Evolutionary conservation across 805 yeast species (phyloP).

Genomic region (Metschnikowia picachoensis): DNA sequence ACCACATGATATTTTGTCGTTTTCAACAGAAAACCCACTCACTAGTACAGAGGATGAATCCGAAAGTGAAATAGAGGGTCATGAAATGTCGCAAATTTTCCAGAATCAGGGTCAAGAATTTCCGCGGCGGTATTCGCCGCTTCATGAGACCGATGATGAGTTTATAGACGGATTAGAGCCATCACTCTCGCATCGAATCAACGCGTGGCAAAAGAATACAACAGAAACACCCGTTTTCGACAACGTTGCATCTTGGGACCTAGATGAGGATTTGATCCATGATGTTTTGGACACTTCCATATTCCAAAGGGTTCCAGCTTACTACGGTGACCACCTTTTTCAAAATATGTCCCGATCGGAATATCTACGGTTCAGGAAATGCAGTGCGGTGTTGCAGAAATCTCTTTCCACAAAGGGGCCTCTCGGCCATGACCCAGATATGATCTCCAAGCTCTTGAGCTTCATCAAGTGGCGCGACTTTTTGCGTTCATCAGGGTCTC

Average conservation of each 20-base stretch:
- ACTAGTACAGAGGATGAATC: slow-evolving; percentile 12
- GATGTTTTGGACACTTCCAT: slow-evolving; percentile 13
- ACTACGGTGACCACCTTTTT: slow-evolving; percentile 16
- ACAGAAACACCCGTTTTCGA: slow-evolving; percentile 14
- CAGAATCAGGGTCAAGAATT: no score
- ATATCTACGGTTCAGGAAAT: slow-evolving; percentile 12
- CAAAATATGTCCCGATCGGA: slow-evolving; percentile 14
- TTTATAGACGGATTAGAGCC: slow-evolving; percentile 9
- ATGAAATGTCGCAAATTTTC: no score
- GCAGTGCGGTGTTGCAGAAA: slow-evolving; percentile 11
- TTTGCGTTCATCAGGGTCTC: slow-evolving; percentile 14
- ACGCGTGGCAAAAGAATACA: slow-evolving; percentile 17
- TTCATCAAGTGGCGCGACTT: slow-evolving; percentile 17
- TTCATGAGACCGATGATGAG: slow-evolving; percentile 9
- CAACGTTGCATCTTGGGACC: slow-evolving; percentile 20
- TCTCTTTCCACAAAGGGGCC: slow-evolving; percentile 14
- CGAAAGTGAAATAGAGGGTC: not conserved
- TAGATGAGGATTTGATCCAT: slow-evolving; percentile 15
- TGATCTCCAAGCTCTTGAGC: slow-evolving; percentile 12
- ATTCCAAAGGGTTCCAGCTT: slow-evolving; percentile 12
- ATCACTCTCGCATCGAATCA: slow-evolving; percentile 14
- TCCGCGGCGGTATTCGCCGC: not conserved
- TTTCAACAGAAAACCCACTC: slow-evolving; percentile 17
- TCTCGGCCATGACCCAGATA: slow-evolving; percentile 8
- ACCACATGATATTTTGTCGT: slow-evolving; percentile 15